Evolutionary conservation across 176 grass and related monocot genomes (phyloP).

Genomic region (Triticum timopheevii): DNA sequence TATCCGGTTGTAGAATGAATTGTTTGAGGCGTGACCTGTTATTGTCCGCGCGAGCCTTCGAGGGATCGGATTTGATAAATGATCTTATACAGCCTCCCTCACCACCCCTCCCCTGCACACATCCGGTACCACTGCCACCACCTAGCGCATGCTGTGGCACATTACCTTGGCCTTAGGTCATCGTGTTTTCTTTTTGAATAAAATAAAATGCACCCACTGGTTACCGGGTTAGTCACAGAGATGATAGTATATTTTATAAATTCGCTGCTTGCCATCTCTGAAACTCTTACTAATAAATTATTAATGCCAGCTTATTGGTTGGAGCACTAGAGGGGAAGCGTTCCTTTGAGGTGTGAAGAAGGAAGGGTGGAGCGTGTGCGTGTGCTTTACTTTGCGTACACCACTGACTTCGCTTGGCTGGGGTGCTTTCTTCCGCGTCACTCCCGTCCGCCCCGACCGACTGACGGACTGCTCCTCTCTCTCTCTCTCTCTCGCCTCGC

Average conservation of each 20-base stretch:
- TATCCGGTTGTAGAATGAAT: too few relatives aligned
- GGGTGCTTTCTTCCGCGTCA: conserved; percentile 26
- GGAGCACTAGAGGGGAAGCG: not conserved
- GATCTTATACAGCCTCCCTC: too few relatives aligned
- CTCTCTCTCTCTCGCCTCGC: too few relatives aligned
- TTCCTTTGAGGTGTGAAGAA: not conserved
- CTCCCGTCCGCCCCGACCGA: conserved; percentile 13
- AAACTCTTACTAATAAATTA: not conserved
- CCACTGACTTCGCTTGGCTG: not conserved
- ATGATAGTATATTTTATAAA: too few relatives aligned
- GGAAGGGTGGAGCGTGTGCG: not conserved
- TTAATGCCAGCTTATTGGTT: not conserved
- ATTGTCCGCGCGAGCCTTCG: too few relatives aligned
- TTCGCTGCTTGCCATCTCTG: not conserved
- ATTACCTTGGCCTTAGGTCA: too few relatives aligned
- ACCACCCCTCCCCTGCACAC: too few relatives aligned
- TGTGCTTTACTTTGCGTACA: conserved; percentile 27
- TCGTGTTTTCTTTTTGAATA: too few relatives aligned
- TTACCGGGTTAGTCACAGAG: not conserved
- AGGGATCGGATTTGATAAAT: too few relatives aligned
- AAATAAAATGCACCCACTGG: not conserved
- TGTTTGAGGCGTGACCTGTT: too few relatives aligned
- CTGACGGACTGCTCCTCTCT: not conserved
- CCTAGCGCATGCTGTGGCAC: too few relatives aligned
- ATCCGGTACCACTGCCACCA: too few relatives aligned